phyloP scores from a whole-genome alignment of 306 rosid species.

The Quercus robur region DNA sequence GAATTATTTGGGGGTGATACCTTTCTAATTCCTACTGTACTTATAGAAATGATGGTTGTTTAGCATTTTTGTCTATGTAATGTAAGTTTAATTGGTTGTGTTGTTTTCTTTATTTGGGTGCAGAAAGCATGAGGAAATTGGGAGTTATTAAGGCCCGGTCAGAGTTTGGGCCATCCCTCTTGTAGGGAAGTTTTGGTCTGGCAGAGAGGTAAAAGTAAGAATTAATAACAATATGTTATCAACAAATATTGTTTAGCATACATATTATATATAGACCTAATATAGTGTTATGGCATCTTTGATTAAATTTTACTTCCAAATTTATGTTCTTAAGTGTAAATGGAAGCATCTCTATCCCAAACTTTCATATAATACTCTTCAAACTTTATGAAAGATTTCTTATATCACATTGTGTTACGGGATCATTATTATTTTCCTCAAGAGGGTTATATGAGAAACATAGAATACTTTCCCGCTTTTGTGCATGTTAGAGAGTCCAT shows the following conservation, averaged over 20 bases:
- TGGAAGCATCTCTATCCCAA: background rate
- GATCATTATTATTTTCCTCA: no score
- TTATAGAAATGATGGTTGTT: background rate
- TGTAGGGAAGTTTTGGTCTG: conserved; percentile 14
- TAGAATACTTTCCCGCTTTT: no score
- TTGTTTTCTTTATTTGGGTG: background rate
- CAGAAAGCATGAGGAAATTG: conserved; percentile 20
- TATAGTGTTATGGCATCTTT: background rate
- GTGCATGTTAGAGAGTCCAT: no score
- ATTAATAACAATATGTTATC: background rate
- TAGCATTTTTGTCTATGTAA: background rate
- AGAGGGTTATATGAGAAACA: no score
- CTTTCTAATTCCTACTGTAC: background rate
- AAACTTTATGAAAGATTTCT: no score
- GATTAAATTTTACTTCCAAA: background rate
- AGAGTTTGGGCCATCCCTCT: background rate
- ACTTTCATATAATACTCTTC: background rate
- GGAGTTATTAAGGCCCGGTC: background rate
- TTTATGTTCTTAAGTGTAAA: background rate
- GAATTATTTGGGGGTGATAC: background rate
- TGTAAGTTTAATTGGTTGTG: background rate
- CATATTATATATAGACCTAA: background rate
- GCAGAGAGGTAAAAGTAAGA: conserved; percentile 1
- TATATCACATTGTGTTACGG: no score
- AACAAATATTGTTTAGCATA: background rate